Percentiles rank a stretch among this genome's conserved stretches.
phyloP scores from a whole-genome alignment of 805 yeast species.

The Suhomyces pyralidae region DNA sequence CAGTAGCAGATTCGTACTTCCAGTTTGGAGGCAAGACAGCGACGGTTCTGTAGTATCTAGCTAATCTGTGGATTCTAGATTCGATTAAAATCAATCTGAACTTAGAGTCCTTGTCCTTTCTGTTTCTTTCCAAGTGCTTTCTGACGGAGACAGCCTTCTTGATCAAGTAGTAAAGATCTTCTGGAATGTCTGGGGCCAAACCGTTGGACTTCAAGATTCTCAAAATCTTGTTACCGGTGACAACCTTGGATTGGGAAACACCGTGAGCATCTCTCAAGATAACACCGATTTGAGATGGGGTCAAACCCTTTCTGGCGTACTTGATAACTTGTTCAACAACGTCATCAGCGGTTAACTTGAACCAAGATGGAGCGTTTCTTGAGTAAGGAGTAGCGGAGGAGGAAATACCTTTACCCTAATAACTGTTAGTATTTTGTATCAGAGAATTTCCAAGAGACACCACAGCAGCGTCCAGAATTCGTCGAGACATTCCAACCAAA shows the following conservation, averaged over 20 bases:
- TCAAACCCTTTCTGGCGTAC: conserved; percentile 99
- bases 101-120: conserved; percentile 99
- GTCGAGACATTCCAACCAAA: not conserved
- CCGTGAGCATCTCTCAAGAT: conserved; percentile 99
- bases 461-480: not conserved
- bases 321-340: conserved; percentile 98
- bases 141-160: conserved; percentile 99
- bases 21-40: conserved; percentile 99
- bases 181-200: conserved; percentile 99
- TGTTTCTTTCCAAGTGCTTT: conserved; percentile 99
- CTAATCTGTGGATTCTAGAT: conserved; percentile 99
- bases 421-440: conserved; percentile 36
- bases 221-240: conserved; percentile 98
- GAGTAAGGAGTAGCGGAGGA: conserved; percentile 99
- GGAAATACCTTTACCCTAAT: conserved; percentile 97
- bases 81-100: conserved; percentile 99
- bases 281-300: conserved; percentile 99
- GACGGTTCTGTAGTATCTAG: conserved; percentile 99
- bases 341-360: conserved; percentile 92
- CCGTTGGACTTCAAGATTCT: conserved; percentile 99
- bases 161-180: conserved; percentile 97
- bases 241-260: conserved; percentile 94
- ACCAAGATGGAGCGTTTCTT: conserved; percentile 98
- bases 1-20: conserved; percentile 99
- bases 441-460: not conserved